Percentiles rank a stretch among this genome's conserved stretches.
Conservation (phyloP, 768 basidiomycete genomes). For the Tephrocybe sp. region DNA sequence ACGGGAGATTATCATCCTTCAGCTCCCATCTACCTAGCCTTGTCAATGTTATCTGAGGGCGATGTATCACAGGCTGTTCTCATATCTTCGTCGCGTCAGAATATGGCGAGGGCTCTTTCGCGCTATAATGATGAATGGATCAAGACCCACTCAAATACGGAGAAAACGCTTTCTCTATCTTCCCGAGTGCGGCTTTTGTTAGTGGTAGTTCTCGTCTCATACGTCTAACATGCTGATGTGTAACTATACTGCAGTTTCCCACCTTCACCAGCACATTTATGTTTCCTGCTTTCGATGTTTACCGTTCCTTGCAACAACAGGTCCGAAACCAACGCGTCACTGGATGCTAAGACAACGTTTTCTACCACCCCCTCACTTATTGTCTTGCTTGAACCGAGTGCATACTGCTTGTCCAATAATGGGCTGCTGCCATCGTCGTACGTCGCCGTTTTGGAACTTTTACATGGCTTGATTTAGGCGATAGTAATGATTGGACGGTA, state of each 20-base stretch:
- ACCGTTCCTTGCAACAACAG: slow-evolving; percentile 27
- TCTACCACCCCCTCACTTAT: slow-evolving; percentile 45
- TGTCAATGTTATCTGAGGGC: slow-evolving; percentile 42
- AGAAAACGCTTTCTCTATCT: slow-evolving; percentile 31
- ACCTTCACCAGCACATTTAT: slow-evolving; percentile 54
- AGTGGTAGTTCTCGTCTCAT: slow-evolving; percentile 22
- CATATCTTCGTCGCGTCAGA: slow-evolving; percentile 50
- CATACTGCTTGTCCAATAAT: slow-evolving; percentile 39
- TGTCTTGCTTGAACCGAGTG: slow-evolving; percentile 58
- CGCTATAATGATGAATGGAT: slow-evolving; percentile 57
- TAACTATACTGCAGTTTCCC: slow-evolving; percentile 49
- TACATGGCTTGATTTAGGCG: neutral
- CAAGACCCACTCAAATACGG: slow-evolving; percentile 36
- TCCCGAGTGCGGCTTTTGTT: slow-evolving; percentile 55
- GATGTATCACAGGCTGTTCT: slow-evolving; percentile 38
- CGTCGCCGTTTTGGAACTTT: neutral
- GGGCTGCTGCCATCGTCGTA: neutral
- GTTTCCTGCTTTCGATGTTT: slow-evolving; percentile 49
- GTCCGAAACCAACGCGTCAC: slow-evolving; percentile 12
- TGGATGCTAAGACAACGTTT: slow-evolving; percentile 25
- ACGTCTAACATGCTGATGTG: slow-evolving; percentile 6
- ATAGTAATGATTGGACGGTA: slow-evolving; percentile 18
- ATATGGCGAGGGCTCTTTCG: slow-evolving; percentile 38
- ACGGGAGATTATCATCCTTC: slow-evolving; percentile 63
- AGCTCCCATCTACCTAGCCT: slow-evolving; percentile 64